Base-by-base conservation (phyloP, 108 stramenopile species). In the Chaetoceros muelleri region DNA sequence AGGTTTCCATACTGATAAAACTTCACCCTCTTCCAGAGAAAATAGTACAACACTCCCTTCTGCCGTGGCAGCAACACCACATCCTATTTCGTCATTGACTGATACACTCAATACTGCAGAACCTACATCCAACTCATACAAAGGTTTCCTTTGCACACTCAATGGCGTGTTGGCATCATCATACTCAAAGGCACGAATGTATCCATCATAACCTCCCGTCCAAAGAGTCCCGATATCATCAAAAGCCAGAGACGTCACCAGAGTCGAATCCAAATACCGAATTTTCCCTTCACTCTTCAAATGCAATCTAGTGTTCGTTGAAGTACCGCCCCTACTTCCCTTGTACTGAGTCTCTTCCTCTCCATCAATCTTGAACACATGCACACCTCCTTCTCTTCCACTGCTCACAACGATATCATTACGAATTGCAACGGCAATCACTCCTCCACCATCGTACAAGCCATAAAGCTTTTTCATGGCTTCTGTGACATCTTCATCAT, bases 381-480 rank as follows among this genome's bases (percentile, higher is more conserved):
- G 75, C 17, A 76, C 72, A 10, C 81, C 81, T 28, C 81, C 81
- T 59, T 82, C 81, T 20, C 81, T 51, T 21, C 81, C 81, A 24
- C 72, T 24, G 53, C 70, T 76, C 1, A 69, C 74, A 2, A 82
- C 58, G 22, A 71, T 29, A 62, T 74, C 67, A 24, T 60, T 69
- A 22, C 60, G 57, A 56, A 76, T 65, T 19, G 66, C 75, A 31
- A 82, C 58, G 13, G 69, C 72, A 29, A 78, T 55, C 0, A 74
- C 69, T n/a, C 81, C 81, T 29, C 75, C 72, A 5, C 81, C 81
- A 60, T 82, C 78, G 51, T 71, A 75, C 2, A 67, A 64, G 2
- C 71, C 76, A 54, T 74, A 79, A 22, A 82, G 49, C 7, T 16
- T 40, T 0, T 28, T 27, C 3, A 60, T 26, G 53, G 30, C 40